Evolutionary conservation across 1,284 basidiomycete genomes (phyloP).

Genomic region (Tilletia indica): DNA sequence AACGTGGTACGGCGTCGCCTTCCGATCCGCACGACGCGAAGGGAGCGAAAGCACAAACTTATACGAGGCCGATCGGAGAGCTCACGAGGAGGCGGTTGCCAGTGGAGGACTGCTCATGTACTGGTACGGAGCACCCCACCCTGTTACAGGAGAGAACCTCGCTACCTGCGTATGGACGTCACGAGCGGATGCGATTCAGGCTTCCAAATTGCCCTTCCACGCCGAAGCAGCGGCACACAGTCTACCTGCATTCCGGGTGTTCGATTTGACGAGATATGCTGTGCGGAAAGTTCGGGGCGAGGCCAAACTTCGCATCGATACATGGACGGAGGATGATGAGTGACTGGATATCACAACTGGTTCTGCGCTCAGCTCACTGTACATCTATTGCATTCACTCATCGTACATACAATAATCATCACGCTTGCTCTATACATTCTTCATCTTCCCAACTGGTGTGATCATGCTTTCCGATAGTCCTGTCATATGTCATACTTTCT

Average conservation of each 20-base stretch:
- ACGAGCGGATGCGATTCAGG: constrained; percentile 30
- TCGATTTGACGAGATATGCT: constrained; percentile 39
- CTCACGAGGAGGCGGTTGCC: constrained; percentile 47
- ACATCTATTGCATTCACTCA: too few relatives aligned
- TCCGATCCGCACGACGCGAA: constrained; percentile 35
- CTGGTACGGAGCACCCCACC: constrained; percentile 45
- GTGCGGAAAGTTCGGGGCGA: constrained; percentile 51
- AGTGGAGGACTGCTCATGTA: constrained; percentile 47
- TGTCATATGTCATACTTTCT: too few relatives aligned
- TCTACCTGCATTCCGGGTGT: constrained; percentile 34
- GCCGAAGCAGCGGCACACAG: constrained; percentile 33
- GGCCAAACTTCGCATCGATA: constrained; percentile 45
- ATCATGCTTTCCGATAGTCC: too few relatives aligned
- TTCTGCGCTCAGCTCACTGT: too few relatives aligned
- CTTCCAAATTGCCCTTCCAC: constrained; percentile 34
- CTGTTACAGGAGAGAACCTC: constrained; percentile 39
- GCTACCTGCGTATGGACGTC: constrained; percentile 51
- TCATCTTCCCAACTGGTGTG: too few relatives aligned
- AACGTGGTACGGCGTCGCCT: constrained; percentile 48
- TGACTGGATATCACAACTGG: too few relatives aligned
- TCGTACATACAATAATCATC: too few relatives aligned
- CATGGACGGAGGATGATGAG: constrained; percentile 28
- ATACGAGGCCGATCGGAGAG: constrained; percentile 42
- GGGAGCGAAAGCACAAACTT: constrained; percentile 32
- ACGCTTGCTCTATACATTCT: too few relatives aligned